Evolutionary conservation across 495 filamentous ascomycete species (phyloP).

Genomic region (Hypomontagnella monticulosa): DNA sequence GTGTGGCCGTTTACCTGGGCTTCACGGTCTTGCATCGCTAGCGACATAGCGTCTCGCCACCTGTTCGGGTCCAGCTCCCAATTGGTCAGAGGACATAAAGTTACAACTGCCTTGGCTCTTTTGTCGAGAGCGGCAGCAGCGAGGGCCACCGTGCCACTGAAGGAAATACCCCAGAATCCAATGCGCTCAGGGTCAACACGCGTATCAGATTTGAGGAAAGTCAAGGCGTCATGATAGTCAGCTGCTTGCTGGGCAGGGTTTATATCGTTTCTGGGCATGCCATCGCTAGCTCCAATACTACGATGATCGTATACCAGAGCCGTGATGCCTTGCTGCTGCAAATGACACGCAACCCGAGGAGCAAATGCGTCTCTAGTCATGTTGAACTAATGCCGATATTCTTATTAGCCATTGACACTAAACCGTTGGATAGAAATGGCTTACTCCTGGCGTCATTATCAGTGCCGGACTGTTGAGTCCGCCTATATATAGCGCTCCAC

Average conservation of each 20-base stretch:
- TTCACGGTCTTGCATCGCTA: slow-evolving; percentile 41
- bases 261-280: slow-evolving; percentile 53
- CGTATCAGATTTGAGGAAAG: slow-evolving; percentile 39
- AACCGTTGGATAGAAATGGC: slow-evolving; percentile 1
- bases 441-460: slow-evolving; percentile 54
- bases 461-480: slow-evolving; percentile 44
- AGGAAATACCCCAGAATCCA: slow-evolving; percentile 60
- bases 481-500: slow-evolving; percentile 47
- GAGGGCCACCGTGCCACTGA: slow-evolving; percentile 40
- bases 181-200: slow-evolving; percentile 50
- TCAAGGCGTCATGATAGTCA: slow-evolving; percentile 54
- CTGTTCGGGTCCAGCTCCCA: not conserved
- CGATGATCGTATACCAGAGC: slow-evolving; percentile 57
- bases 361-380: slow-evolving; percentile 51
- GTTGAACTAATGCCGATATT: slow-evolving; percentile 50
- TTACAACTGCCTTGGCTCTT: not conserved
- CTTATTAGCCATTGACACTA: too few species aligned
- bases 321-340: slow-evolving; percentile 50
- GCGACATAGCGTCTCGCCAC: not conserved
- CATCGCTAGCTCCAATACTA: slow-evolving; percentile 51
- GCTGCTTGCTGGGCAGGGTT: slow-evolving; percentile 47
- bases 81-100: slow-evolving; percentile 8
- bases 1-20: slow-evolving; percentile 44
- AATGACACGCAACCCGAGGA: slow-evolving; percentile 47
- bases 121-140: slow-evolving; percentile 15